These are phyloP conservation scores for Arthrobotrys sphaeroides DNA, from an alignment of 2,329 filamentous ascomycete genomes.

Conservation along the genomic window DNA sequence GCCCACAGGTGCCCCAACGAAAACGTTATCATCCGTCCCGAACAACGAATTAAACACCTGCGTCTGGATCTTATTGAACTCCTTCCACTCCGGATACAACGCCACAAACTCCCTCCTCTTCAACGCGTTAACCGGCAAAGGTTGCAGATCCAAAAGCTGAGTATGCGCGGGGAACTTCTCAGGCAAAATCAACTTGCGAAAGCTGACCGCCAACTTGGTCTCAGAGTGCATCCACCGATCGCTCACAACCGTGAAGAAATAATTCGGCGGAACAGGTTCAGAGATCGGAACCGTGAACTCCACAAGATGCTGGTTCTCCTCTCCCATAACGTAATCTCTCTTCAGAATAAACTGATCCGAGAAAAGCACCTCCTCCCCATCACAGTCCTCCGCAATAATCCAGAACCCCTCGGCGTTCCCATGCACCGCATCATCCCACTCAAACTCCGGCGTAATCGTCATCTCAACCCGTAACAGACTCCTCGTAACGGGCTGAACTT, in stretches of 20 bases:
- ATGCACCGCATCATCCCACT: conserved; percentile 91
- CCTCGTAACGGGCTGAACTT: conserved; percentile 92
- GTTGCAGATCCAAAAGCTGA: conserved; percentile 88
- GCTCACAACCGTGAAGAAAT: conserved; percentile 93
- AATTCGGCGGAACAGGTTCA: conserved; percentile 97
- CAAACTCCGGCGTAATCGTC: conserved; percentile 90
- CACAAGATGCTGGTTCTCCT: conserved; percentile 91
- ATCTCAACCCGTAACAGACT: conserved; percentile 91
- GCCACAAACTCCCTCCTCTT: conserved; percentile 84
- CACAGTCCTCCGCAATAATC: conserved; percentile 96
- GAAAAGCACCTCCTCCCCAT: conserved; percentile 94
- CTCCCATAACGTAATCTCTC: conserved; percentile 83
- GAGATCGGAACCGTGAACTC: conserved; percentile 97
- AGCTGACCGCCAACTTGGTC: conserved; percentile 89
- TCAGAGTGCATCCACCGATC: conserved; percentile 99
- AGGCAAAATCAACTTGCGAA: conserved; percentile 91
- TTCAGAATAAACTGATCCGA: conserved; percentile 93
- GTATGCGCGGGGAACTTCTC: conserved; percentile 97
- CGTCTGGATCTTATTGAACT: conserved; percentile 97
- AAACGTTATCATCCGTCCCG: conserved; percentile 89
- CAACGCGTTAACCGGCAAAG: conserved; percentile 84
- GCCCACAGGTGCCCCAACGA: conserved; percentile 89
- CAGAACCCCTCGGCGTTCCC: conserved; percentile 91
- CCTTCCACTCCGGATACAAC: conserved; percentile 82
- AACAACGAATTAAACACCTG: conserved; percentile 96